These are phyloP conservation scores for Fragaria vesca DNA, from an alignment of 306 rosid genomes.

Conservation along the genomic window DNA sequence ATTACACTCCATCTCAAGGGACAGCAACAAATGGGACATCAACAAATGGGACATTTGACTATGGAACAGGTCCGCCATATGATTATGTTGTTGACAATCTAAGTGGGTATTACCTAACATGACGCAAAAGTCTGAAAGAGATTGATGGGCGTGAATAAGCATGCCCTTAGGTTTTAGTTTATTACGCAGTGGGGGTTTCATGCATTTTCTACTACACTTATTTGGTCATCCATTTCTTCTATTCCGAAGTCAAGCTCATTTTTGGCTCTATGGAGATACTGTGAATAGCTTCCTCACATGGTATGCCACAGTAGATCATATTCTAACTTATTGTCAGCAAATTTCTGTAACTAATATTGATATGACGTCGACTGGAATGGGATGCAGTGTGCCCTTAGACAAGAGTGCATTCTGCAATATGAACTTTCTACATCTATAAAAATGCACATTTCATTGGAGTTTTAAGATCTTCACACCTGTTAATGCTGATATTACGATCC, in stretches of 20 bases:
- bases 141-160: slow-evolving; percentile 34
- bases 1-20: slow-evolving; percentile 52
- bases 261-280: slow-evolving; percentile 49
- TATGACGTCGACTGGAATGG: slow-evolving; percentile 30
- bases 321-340: slow-evolving; percentile 37
- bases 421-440: slow-evolving; percentile 29
- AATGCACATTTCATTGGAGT: slow-evolving; percentile 6
- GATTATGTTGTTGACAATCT: slow-evolving; percentile 71
- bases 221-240: slow-evolving; percentile 15
- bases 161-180: slow-evolving; percentile 29
- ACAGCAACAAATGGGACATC: slow-evolving; percentile 49
- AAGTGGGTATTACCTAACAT: slow-evolving; percentile 59
- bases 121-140: slow-evolving; percentile 22
- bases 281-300: slow-evolving; percentile 59
- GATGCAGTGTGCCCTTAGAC: slow-evolving; percentile 17
- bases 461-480: not conserved
- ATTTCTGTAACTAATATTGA: slow-evolving; percentile 30
- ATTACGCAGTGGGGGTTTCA: slow-evolving; percentile 26
- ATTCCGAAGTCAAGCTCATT: slow-evolving; percentile 46
- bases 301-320: slow-evolving; percentile 33
- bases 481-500: not conserved
- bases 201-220: slow-evolving; percentile 12
- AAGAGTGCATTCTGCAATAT: slow-evolving; percentile 26
- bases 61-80: slow-evolving; percentile 58
- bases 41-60: slow-evolving; percentile 57